These are phyloP conservation scores for Salix suchowensis DNA, from an alignment of 345 rosid species.

Conservation along the genomic window DNA sequence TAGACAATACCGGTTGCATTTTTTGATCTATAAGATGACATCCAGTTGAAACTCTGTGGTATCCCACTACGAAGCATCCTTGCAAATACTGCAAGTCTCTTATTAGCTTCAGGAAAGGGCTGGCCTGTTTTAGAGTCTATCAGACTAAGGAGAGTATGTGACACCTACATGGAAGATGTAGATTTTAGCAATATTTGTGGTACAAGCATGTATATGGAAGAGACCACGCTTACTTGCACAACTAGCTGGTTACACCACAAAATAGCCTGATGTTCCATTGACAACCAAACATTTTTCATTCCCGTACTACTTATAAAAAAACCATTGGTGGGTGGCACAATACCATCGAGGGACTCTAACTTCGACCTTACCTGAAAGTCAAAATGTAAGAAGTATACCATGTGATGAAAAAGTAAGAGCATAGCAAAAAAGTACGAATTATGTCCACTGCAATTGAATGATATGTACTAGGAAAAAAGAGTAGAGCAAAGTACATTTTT, in stretches of 20 bases:
- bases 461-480: no score
- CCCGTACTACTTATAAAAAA: constrained; percentile 85
- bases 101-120: constrained; percentile 54
- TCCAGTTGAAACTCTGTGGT: constrained; percentile 68
- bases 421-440: neutral
- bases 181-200: constrained; percentile 19
- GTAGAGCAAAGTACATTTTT: no score
- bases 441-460: neutral
- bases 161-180: constrained; percentile 53
- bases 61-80: constrained; percentile 87
- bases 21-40: constrained; percentile 42
- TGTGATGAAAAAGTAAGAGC: neutral
- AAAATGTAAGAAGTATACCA: neutral
- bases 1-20: constrained; percentile 32
- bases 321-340: constrained; percentile 91
- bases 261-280: constrained; percentile 99
- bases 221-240: constrained; percentile 69
- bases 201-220: constrained; percentile 1
- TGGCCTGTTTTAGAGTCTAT: constrained; percentile 68
- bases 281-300: constrained; percentile 92
- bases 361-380: constrained; percentile 68
- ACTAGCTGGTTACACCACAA: constrained; percentile 97
- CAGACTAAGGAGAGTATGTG: constrained; percentile 95
- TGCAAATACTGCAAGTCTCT: constrained; percentile 58
- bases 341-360: constrained; percentile 80